Percentiles rank a stretch among this genome's conserved stretches.
phyloP scores from a whole-genome alignment of 768 basidiomycete genomes.

The Lentinula detonsa region DNA sequence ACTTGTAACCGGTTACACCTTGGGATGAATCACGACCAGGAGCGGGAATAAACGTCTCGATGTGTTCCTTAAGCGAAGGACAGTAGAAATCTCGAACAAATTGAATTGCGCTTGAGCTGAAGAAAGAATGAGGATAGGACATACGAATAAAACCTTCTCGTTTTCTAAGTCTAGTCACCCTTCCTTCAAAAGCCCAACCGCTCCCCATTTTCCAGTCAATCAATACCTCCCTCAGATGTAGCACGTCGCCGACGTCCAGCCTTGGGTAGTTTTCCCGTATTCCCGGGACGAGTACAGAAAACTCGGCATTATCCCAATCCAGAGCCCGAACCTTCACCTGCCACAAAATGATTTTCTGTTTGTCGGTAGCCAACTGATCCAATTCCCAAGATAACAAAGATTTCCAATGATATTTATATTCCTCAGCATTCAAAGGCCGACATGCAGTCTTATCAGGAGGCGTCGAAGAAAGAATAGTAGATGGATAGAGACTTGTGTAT shows the following conservation, averaged over 20 bases:
- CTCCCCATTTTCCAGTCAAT: conserved; percentile 24
- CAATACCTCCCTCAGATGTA: conserved; percentile 37
- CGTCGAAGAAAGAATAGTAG: conserved; percentile 16
- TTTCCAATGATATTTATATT: conserved; percentile 36
- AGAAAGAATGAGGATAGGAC: conserved; percentile 14
- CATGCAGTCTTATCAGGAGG: conserved; percentile 17
- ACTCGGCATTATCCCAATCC: conserved; percentile 8
- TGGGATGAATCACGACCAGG: conserved; percentile 5
- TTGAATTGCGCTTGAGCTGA: not conserved
- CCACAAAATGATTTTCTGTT: conserved; percentile 40
- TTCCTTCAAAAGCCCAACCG: conserved; percentile 37
- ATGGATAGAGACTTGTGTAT: conserved; percentile 12
- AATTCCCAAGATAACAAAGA: conserved; percentile 40
- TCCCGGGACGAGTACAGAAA: conserved; percentile 8
- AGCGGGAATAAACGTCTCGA: conserved; percentile 25
- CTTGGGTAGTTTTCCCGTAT: conserved; percentile 29
- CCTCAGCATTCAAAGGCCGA: conserved; percentile 20
- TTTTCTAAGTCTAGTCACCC: conserved; percentile 36
- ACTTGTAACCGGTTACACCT: conserved; percentile 18
- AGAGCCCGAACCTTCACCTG: conserved; percentile 16
- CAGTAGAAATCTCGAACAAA: conserved; percentile 29
- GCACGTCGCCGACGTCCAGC: conserved; percentile 38
- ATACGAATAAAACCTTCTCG: conserved; percentile 41
- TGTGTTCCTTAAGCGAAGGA: conserved; percentile 32
- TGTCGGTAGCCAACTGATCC: conserved; percentile 31